Percentiles rank a stretch among this genome's conserved stretches.
These are phyloP conservation scores for Saksenaea oblongispora DNA, from an alignment of 371 early-diverging fungal species.

Conservation along the genomic window DNA sequence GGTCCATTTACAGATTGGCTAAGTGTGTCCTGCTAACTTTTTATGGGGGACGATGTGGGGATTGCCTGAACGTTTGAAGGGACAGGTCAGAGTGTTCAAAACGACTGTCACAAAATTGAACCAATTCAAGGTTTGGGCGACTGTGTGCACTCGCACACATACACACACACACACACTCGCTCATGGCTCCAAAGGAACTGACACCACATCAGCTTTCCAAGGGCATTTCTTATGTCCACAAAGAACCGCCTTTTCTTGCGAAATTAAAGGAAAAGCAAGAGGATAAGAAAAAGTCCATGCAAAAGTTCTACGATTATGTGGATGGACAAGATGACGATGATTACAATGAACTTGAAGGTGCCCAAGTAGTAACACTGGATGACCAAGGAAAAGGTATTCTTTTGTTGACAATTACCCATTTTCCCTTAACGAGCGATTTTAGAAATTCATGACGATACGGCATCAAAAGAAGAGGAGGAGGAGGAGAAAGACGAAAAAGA, in stretches of 20 bases:
- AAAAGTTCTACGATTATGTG: slow-evolving; percentile 38
- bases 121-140: too few relatives aligned
- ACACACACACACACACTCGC: neutral
- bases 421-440: neutral
- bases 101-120: too few relatives aligned
- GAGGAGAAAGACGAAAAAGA: slow-evolving; percentile 10
- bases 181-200: slow-evolving; percentile 24
- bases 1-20: too few relatives aligned
- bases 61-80: too few relatives aligned
- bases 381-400: slow-evolving; percentile 44
- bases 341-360: slow-evolving; percentile 51
- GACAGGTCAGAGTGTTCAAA: too few relatives aligned
- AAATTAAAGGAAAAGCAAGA: slow-evolving; percentile 29
- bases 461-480: slow-evolving; percentile 21
- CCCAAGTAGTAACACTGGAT: slow-evolving; percentile 48
- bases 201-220: slow-evolving; percentile 50
- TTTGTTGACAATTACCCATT: neutral
- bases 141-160: too few relatives aligned
- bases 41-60: too few relatives aligned
- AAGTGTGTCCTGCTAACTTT: too few relatives aligned
- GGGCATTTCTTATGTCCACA: slow-evolving; percentile 47
- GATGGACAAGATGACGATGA: slow-evolving; percentile 52
- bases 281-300: slow-evolving; percentile 21
- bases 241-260: slow-evolving; percentile 48
- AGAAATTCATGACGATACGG: slow-evolving; percentile 29